Conservation (phyloP, 2,329 filamentous ascomycete species). For the Ophiocordyceps camponoti-leonardi region DNA sequence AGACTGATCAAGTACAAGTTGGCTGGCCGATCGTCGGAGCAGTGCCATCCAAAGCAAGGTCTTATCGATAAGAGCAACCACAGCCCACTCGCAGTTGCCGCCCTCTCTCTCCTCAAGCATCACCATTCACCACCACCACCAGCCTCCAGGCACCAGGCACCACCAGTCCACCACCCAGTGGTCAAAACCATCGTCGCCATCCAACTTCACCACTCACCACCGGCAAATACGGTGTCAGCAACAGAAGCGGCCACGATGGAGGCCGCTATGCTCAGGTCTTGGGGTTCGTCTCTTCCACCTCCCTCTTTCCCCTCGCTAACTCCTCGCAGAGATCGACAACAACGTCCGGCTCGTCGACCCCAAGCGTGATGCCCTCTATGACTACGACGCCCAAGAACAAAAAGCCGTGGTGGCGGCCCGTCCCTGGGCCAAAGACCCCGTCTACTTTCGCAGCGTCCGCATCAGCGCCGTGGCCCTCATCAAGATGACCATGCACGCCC, state of each 20-base stretch:
- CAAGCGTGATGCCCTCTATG: constrained; percentile 79
- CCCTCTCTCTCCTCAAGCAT: no score
- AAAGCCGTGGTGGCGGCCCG: constrained; percentile 44
- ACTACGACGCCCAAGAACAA: constrained; percentile 54
- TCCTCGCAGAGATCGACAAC: constrained; percentile 63
- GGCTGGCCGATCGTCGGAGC: no score
- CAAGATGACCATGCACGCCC: constrained; percentile 99
- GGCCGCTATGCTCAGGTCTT: constrained; percentile 13
- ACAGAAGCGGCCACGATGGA: constrained; percentile 4
- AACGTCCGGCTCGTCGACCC: constrained; percentile 69
- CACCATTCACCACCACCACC: no score
- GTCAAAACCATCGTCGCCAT: no score
- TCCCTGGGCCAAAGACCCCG: constrained; percentile 63
- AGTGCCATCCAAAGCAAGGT: neutral
- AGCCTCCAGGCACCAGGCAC: no score
- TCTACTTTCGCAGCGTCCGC: constrained; percentile 85
- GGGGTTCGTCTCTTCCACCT: constrained; percentile 6
- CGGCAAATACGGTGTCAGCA: neutral
- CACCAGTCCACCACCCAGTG: no score
- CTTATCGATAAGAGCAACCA: neutral
- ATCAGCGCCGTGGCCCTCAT: constrained; percentile 87
- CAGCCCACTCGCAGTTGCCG: no score
- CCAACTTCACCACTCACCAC: neutral
- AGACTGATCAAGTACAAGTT: no score
- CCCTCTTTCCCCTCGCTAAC: neutral